These are phyloP conservation scores for Botrytis porri DNA, from an alignment of 2,329 filamentous ascomycete species.

Conservation along the genomic window DNA sequence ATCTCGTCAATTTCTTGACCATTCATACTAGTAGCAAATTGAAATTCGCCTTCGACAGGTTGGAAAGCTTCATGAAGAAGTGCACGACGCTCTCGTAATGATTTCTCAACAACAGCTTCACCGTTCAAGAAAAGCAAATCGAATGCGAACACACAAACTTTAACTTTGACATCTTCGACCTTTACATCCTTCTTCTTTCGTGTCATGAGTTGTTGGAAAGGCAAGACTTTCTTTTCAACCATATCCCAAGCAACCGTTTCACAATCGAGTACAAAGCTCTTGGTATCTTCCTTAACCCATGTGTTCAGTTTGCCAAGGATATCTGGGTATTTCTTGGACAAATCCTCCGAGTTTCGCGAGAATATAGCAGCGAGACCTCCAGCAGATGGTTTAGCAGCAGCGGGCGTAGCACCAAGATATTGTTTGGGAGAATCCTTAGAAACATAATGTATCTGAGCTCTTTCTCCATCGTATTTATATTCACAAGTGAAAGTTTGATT, in stretches of 20 bases:
- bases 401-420: constrained; percentile 58
- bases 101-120: constrained; percentile 81
- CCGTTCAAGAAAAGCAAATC: constrained; percentile 93
- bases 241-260: constrained; percentile 97
- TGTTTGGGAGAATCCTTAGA: constrained; percentile 72
- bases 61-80: constrained; percentile 71
- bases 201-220: constrained; percentile 98
- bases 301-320: constrained; percentile 81
- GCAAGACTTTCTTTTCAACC: constrained; percentile 90
- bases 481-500: constrained; percentile 95
- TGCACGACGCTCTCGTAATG: constrained; percentile 78
- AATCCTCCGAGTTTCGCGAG: constrained; percentile 92
- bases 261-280: constrained; percentile 97
- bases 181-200: constrained; percentile 97
- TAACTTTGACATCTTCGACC: constrained; percentile 89
- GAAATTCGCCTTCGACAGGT: constrained; percentile 83
- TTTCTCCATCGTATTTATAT: constrained; percentile 97
- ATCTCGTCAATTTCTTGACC: constrained; percentile 91
- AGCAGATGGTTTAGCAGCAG: constrained; percentile 53
- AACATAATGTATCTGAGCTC: constrained; percentile 98
- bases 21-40: constrained; percentile 83
- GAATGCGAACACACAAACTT: constrained; percentile 96
- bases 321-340: constrained; percentile 97
- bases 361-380: constrained; percentile 85
- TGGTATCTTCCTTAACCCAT: constrained; percentile 88